Base-by-base conservation (phyloP, 2,329 filamentous ascomycete genomes). In the Fusarium subglutinans region DNA sequence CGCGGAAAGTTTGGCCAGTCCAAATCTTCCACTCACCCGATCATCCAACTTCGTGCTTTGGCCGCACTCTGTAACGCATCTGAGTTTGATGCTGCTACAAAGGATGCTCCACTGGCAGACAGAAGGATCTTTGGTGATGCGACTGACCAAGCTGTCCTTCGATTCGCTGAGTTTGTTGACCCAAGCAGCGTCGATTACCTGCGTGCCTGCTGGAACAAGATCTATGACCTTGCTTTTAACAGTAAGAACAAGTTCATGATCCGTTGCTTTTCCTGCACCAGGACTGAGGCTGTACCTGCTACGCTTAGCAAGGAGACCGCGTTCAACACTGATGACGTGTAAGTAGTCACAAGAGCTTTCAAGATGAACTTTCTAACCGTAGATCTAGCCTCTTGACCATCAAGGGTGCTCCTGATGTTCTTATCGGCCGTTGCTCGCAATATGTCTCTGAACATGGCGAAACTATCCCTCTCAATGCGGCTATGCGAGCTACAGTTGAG, bases 201-300 rank as follows among this genome's bases (percentile, higher is more conserved):
- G 10, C 88, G 90, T 13, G 84, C 86, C 20, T 85, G 87, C 71
- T 94, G 92, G 91, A 87, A 87, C 58, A 90, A 88, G 59, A 87
- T 88, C 5, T 94, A 90, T 75, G 90, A 92, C 61, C 84, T 94
- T 35, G 89, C 91, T 0, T 95, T 95, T 81, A 95, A 95, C 83
- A 94, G 91, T 82, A 94, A 94, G 84, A 95, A 94, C 83, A 95
- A 95, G 81, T 95, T 91, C 79, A 95, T 94, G 90, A 88, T 95
- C 62, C 63, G 63, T 12, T 57, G 64, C 26, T 67, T 67, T 11
- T 18, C 9, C 14, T 43, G 37, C 38, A 30, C 30, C 0, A 66
- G 60, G 14, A 11, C 15, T 0, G 63, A 87, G 90, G 40, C 87
- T 91, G 2, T 88, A 92, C 55, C 84, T 84, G 6, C 74, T 24